Conservation (phyloP, 345 rosid genomes). For the Pistacia vera region DNA sequence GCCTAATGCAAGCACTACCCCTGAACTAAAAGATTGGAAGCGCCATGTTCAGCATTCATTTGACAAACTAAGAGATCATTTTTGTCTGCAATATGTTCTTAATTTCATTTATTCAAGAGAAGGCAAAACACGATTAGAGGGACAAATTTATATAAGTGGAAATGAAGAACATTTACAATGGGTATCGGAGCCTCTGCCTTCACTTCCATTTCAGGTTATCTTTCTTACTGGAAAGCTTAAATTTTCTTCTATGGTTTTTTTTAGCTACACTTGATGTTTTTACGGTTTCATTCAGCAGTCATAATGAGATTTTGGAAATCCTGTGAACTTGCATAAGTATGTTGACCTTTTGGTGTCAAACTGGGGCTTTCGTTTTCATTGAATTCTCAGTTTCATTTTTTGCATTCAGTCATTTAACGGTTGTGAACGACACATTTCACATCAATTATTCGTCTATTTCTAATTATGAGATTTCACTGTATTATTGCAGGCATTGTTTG, state of each 20-base stretch:
- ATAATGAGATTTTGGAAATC: not conserved
- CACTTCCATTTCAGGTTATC: slow-evolving; percentile 94
- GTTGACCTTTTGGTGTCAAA: slow-evolving; percentile 9
- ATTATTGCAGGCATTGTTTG: slow-evolving; percentile 78
- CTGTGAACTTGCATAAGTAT: not conserved
- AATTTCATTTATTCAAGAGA: slow-evolving; percentile 94
- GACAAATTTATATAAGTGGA: slow-evolving; percentile 73
- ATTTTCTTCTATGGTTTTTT: not conserved
- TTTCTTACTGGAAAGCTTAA: slow-evolving; percentile 8
- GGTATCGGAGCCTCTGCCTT: slow-evolving; percentile 68
- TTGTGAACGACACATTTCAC: not conserved
- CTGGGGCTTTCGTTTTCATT: not conserved
- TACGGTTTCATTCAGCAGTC: not conserved
- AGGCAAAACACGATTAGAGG: slow-evolving; percentile 76
- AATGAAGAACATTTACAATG: slow-evolving; percentile 62
- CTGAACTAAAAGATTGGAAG: slow-evolving; percentile 88
- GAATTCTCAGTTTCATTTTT: not conserved
- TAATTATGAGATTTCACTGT: slow-evolving; percentile 9
- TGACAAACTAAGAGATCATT: slow-evolving; percentile 90
- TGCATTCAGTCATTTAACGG: slow-evolving; percentile 1
- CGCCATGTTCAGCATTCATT: slow-evolving; percentile 87
- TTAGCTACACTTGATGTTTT: not conserved
- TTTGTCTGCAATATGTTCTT: slow-evolving; percentile 93
- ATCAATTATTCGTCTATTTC: not conserved
- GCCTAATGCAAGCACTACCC: slow-evolving; percentile 43